Evolutionary conservation across 495 filamentous ascomycete species (phyloP).

Genomic region (Bacidia gigantensis): DNA sequence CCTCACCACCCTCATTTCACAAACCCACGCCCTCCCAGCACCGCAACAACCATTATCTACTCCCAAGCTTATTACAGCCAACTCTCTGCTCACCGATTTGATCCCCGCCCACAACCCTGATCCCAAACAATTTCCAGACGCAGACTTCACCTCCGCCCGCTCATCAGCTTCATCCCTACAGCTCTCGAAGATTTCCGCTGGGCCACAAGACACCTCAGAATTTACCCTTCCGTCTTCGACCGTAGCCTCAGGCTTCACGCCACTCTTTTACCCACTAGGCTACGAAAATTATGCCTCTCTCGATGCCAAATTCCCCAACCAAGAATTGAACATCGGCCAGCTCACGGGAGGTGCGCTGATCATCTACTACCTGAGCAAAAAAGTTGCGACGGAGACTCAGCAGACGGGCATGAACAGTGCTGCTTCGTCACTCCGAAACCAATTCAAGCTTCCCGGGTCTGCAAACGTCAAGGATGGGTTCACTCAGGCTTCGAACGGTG

Average conservation of each 20-base stretch:
- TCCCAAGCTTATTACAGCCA: neutral
- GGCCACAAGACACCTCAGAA: neutral
- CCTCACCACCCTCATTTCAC: neutral
- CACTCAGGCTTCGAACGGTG: too few species aligned
- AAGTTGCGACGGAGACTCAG: neutral
- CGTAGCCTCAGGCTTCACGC: neutral
- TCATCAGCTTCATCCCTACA: neutral
- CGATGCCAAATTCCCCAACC: neutral
- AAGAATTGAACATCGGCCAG: too few species aligned
- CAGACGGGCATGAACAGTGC: neutral
- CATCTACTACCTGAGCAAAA: neutral
- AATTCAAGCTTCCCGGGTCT: too few species aligned
- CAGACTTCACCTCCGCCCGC: neutral
- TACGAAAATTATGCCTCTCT: neutral
- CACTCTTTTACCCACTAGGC: neutral
- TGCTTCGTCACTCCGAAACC: too few species aligned
- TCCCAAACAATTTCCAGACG: neutral
- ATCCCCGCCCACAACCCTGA: neutral
- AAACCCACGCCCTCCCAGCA: conserved; percentile 4
- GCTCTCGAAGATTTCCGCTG: neutral
- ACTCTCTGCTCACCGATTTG: neutral
- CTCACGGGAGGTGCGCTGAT: neutral
- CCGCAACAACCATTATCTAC: neutral
- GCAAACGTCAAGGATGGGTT: too few species aligned
- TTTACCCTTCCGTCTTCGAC: neutral